Evolutionary conservation across 768 basidiomycete species (phyloP).

Genomic region (Cystobasidiopsis lactophilus): DNA sequence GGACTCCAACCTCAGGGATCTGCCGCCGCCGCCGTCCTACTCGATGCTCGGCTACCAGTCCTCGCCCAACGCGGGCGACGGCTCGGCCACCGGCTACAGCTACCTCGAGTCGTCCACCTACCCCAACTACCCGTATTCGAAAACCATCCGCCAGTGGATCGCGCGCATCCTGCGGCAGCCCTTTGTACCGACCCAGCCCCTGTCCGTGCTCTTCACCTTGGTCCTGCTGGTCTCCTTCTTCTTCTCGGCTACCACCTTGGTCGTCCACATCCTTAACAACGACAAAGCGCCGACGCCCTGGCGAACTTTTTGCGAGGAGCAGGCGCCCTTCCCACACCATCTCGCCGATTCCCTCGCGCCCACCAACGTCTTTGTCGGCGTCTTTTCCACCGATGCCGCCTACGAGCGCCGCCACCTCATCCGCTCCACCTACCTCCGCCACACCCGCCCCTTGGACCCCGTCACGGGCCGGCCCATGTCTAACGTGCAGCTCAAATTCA

Average conservation of each 20-base stretch:
- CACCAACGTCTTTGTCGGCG: conserved; percentile 65
- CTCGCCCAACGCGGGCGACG: not conserved
- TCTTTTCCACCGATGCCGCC: conserved; percentile 69
- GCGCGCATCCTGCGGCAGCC: conserved; percentile 15
- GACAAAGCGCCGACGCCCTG: conserved; percentile 88
- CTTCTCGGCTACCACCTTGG: conserved; percentile 56
- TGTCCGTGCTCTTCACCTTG: conserved; percentile 35
- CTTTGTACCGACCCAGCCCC: conserved; percentile 18
- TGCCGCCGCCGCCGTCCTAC: not conserved
- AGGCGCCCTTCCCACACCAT: conserved; percentile 43
- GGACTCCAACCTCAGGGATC: not conserved
- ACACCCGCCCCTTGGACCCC: conserved; percentile 47
- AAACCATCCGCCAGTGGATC: not conserved
- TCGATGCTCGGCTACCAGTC: not conserved
- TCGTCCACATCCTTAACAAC: conserved; percentile 83
- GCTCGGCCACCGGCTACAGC: not conserved
- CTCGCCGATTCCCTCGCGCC: conserved; percentile 55
- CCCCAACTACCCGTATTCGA: no score
- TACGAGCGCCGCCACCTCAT: conserved; percentile 70
- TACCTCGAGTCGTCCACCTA: not conserved
- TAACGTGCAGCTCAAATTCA: conserved; percentile 57
- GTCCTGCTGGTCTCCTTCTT: conserved; percentile 60
- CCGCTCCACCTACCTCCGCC: conserved; percentile 70
- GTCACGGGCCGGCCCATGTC: conserved; percentile 46
- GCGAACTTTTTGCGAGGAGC: conserved; percentile 64